Evolutionary conservation across 768 basidiomycete genomes (phyloP).

Genomic region (Agaricus sinodeliciosus): DNA sequence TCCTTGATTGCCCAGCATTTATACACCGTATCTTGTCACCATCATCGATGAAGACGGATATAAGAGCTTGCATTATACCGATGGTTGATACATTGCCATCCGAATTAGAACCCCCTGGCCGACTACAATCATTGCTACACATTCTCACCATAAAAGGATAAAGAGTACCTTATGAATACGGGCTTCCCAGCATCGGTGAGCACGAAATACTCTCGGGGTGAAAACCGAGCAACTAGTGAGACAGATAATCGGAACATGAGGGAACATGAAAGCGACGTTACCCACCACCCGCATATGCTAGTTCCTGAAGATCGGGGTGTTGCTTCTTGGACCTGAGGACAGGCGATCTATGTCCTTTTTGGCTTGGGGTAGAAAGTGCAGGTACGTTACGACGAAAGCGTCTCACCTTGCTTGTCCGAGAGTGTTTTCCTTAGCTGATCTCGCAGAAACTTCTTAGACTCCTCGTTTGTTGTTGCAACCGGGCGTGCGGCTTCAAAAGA

Average conservation of each 20-base stretch:
- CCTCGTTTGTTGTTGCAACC: slow-evolving; percentile 35
- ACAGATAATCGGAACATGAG: background rate
- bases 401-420: slow-evolving; percentile 39
- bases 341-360: slow-evolving; percentile 16
- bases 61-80: slow-evolving; percentile 91
- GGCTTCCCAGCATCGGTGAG: slow-evolving; percentile 96
- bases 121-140: slow-evolving; percentile 26
- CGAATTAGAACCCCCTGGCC: slow-evolving; percentile 46
- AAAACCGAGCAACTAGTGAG: slow-evolving; percentile 22
- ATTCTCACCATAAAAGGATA: background rate
- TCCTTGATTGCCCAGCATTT: slow-evolving; percentile 73
- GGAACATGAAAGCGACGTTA: background rate
- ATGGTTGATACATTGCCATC: slow-evolving; percentile 73
- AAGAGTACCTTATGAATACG: slow-evolving; percentile 76
- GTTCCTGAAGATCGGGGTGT: slow-evolving; percentile 27
- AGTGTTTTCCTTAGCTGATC: slow-evolving; percentile 69
- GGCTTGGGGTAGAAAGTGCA: slow-evolving; percentile 4
- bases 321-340: too few relatives aligned
- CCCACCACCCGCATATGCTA: slow-evolving; percentile 35
- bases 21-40: slow-evolving; percentile 82
- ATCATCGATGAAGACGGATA: slow-evolving; percentile 93
- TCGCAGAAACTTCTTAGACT: slow-evolving; percentile 56
- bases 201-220: slow-evolving; percentile 80
- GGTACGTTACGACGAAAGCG: background rate
- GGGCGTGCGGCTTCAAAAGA: slow-evolving; percentile 35